phyloP scores from a whole-genome alignment of 768 basidiomycete genomes.

The Lactifluus volemus region DNA sequence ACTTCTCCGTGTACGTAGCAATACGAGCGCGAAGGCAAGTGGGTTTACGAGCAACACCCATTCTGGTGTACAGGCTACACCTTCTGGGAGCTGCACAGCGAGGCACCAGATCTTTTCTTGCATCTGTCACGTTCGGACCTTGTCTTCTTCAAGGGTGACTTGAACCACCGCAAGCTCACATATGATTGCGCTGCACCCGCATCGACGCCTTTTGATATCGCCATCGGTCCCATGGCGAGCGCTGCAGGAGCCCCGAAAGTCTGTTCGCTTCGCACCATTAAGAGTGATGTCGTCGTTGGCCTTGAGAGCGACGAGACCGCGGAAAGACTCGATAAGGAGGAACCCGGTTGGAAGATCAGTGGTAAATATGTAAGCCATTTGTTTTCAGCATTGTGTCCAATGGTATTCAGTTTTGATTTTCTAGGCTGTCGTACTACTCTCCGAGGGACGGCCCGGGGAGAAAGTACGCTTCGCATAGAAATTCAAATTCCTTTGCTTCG shows the following conservation, averaged over 20 bases:
- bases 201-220: constrained; percentile 79
- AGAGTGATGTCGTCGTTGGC: constrained; percentile 92
- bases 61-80: constrained; percentile 98
- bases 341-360: constrained; percentile 95
- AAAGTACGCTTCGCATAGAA: constrained; percentile 64
- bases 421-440: constrained; percentile 80
- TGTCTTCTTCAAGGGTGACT: constrained; percentile 90
- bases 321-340: constrained; percentile 71
- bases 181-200: constrained; percentile 83
- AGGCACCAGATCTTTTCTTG: constrained; percentile 87
- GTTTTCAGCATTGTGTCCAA: background rate
- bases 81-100: constrained; percentile 77
- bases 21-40: constrained; percentile 88
- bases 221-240: constrained; percentile 89
- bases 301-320: constrained; percentile 67
- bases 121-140: constrained; percentile 85
- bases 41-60: constrained; percentile 90
- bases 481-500: background rate
- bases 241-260: constrained; percentile 82
- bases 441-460: constrained; percentile 84
- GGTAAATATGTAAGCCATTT: constrained; percentile 79
- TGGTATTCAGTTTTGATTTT: background rate
- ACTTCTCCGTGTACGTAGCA: constrained; percentile 37
- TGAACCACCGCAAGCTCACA: constrained; percentile 87
- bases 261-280: constrained; percentile 84